These are phyloP conservation scores for Yamadazyma philogaea DNA, from an alignment of 805 yeast species.

Conservation along the genomic window DNA sequence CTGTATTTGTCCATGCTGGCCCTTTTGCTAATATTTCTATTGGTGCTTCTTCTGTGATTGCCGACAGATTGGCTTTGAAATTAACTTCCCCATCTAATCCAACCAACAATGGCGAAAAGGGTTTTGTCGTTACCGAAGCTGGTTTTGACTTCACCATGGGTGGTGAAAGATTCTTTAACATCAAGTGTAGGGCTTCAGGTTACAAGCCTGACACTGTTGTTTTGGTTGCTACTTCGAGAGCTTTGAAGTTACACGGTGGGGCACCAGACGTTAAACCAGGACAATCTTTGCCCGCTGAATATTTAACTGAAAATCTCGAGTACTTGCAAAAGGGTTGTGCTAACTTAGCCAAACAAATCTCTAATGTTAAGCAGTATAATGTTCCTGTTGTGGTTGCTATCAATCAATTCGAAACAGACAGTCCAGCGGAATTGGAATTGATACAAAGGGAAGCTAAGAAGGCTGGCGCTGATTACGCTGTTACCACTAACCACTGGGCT, in stretches of 20 bases:
- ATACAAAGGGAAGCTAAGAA: constrained; percentile 75
- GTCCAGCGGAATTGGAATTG: constrained; percentile 73
- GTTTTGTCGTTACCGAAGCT: constrained; percentile 95
- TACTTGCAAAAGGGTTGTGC: constrained; percentile 76
- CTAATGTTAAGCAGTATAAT: constrained; percentile 79
- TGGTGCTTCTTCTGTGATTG: constrained; percentile 93
- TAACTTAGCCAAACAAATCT: constrained; percentile 86
- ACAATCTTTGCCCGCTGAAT: constrained; percentile 76
- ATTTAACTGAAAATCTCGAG: constrained; percentile 76
- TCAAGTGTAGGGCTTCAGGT: constrained; percentile 91
- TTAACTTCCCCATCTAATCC: constrained; percentile 58
- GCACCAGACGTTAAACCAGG: constrained; percentile 97
- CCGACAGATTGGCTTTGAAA: constrained; percentile 89
- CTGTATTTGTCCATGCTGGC: constrained; percentile 96
- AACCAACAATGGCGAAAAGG: constrained; percentile 47
- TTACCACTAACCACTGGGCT: constrained; percentile 91
- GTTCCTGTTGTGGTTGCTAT: constrained; percentile 94
- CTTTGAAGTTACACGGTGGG: constrained; percentile 96
- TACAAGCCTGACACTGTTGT: constrained; percentile 86
- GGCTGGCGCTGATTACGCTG: constrained; percentile 95
- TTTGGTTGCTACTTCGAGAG: constrained; percentile 93
- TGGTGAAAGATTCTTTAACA: constrained; percentile 94
- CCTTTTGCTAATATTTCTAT: constrained; percentile 97
- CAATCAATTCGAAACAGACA: constrained; percentile 81
- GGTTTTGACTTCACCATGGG: constrained; percentile 99